Evolutionary conservation across 257 asterid genomes (phyloP), one percentile per base, ranked within the genome.

Genomic region (Gardenia jasminoides): DNA sequence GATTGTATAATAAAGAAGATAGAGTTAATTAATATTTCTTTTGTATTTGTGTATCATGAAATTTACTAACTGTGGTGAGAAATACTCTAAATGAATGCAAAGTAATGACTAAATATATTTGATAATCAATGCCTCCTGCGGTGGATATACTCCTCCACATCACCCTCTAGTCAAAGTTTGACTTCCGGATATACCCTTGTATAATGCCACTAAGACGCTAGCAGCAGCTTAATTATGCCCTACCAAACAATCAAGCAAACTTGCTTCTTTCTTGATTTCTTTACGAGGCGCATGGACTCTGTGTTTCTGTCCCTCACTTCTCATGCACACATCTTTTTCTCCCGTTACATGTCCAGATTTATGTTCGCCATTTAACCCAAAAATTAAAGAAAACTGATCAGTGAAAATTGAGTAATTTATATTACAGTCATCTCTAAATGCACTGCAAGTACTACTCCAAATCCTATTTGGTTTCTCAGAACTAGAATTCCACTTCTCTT

Each of bases 231-330:
- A 13, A 31, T 22, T 61, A 43, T 22, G 16, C 5, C 79, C 72
- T 8, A 82, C 70, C 72, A 65, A 72, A 36, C 76, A 17, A n/a
- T n/a, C n/a, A n/a, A n/a, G n/a, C n/a, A n/a, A n/a, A n/a, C n/a
- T n/a, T n/a, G n/a, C n/a, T n/a, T n/a, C n/a, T n/a, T n/a, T 44
- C 10, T 30, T 19, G 41, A 0, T 12, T 13, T 66, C 6, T 44
- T 52, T 70, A 43, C 79, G 83, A 76, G 84, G 89, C 84, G 69
- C 78, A 82, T 83, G 36, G 81, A 61, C 69, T 67, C 13, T 78
- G 75, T 2, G 30, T 36, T 13, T 61, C 48, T 26, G 1, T 54
- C 0, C 24, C 65, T 36, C 16, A 65, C 50, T 17, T n/a, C 11
- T 46, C 66, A 62, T 64, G 44, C 67, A 62, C 70, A 69, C 78